These are phyloP conservation scores for Rhododendron kiyosumense DNA, from an alignment of 148 eudicot species.

Conservation along the genomic window DNA sequence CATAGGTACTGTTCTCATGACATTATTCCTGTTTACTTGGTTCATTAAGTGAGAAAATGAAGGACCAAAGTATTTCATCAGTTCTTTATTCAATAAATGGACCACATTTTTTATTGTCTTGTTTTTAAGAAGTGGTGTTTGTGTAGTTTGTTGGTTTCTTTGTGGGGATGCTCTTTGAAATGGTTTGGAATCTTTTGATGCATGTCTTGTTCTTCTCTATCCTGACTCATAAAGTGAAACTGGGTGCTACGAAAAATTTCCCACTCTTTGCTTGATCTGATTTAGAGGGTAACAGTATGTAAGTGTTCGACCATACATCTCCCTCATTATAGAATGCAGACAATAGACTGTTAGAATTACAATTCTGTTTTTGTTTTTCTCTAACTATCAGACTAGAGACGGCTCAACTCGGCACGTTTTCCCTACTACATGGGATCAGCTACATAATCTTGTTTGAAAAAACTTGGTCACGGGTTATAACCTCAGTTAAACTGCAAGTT, in stretches of 20 bases:
- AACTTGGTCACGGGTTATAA: background rate
- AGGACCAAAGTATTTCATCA: background rate
- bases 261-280: background rate
- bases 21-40: background rate
- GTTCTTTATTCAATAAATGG: background rate
- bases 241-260: background rate
- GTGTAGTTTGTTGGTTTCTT: background rate
- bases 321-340: background rate
- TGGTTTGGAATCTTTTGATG: background rate
- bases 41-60: conserved; percentile 4
- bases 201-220: background rate
- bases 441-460: background rate
- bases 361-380: background rate
- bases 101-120: background rate
- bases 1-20: background rate
- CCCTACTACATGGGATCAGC: background rate
- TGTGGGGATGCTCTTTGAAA: background rate
- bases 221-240: background rate
- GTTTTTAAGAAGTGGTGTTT: background rate
- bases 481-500: background rate
- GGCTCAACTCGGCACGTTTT: background rate
- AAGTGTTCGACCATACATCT: background rate
- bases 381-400: background rate
- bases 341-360: background rate
- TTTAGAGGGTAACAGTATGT: background rate